Evolutionary conservation across 176 grass and related monocot species (phyloP), one percentile per base, ranked within the genome.

Genomic region (Leersia perrieri): DNA sequence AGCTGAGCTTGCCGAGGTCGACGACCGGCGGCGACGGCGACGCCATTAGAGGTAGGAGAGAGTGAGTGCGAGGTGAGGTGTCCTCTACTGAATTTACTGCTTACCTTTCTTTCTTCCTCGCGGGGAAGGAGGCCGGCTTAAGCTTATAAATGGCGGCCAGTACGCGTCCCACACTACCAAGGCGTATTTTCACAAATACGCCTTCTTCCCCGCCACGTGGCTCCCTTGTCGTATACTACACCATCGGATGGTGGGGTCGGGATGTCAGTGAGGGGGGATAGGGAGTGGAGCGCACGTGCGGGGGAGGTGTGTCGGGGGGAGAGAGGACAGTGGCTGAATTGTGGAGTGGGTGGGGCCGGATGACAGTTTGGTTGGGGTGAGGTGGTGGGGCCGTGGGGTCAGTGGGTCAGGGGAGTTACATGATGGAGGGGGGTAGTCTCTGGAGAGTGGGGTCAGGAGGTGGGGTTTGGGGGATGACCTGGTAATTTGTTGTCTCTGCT

Each of bases 1-100:
- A 94, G 83, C 90, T 94, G 2, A 97, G 85, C 88, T 92, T 97
- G 76, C 91, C 92, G 18, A 92, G 80, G 80, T 94, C 90, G 49
- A 93, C 73, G 0, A 75, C 18, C 11, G 29, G 67, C 35, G 60
- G 58, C 31, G 60, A 41, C 31, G 67, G 55, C 39, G 88, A 18
- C 60, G 82, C 77, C 87, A 85, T 85, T 3, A 73, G 75, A 44
- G 3, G 8, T 60, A 66, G 74, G 86, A 44, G 39, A n/a, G n/a
- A n/a, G n/a, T n/a, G 74, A 68, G 68, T 3, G 74, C 75, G 75
- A 84, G 78, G 69, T 83, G 86, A 33, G 86, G 73, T 49, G 80
- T 67, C 65, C 33, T 13, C n/a, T n/a, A n/a, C n/a, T n/a, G n/a
- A n/a, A 39, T 80, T 69, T 40, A 60, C 86, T 27, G 61, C 86